Evolutionary conservation across 306 rosid genomes (phyloP).

Genomic region (Dryas octopetala): DNA sequence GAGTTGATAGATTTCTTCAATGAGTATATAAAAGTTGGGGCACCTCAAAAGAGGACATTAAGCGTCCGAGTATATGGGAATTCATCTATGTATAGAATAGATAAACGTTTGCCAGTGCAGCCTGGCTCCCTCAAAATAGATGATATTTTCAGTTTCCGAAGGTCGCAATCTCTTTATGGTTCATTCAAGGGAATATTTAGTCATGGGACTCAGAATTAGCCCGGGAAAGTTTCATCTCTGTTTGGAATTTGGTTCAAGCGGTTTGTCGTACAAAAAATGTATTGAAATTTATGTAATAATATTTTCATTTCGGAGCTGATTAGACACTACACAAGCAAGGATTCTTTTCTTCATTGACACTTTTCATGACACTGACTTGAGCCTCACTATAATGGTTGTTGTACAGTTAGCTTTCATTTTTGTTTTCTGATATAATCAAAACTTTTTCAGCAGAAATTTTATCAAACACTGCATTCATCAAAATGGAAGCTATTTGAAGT

Average conservation of each 20-base stretch:
- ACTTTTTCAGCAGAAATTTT: no score
- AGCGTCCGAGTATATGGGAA: slow-evolving; percentile 79
- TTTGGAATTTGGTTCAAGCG: slow-evolving; percentile 29
- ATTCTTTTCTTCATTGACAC: no score
- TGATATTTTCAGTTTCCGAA: slow-evolving; percentile 68
- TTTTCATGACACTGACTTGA: no score
- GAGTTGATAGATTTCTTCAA: slow-evolving; percentile 76
- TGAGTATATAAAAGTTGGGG: slow-evolving; percentile 74
- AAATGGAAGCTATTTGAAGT: no score
- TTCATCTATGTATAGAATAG: slow-evolving; percentile 52
- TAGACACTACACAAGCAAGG: no score
- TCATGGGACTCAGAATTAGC: slow-evolving; percentile 29
- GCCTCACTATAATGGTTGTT: no score
- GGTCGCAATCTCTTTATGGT: slow-evolving; percentile 80
- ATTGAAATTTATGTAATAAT: no score
- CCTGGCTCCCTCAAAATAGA: slow-evolving; percentile 53
- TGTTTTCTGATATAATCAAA: no score
- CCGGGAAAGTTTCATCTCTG: no score
- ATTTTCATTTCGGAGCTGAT: no score
- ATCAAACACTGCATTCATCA: no score
- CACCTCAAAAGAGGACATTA: slow-evolving; percentile 59
- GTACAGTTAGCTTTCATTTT: no score
- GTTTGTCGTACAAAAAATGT: slow-evolving; percentile 8
- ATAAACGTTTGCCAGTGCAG: slow-evolving; percentile 34
- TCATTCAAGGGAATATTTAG: slow-evolving; percentile 64